Evolutionary conservation across 2,329 filamentous ascomycete species (phyloP).

Genomic region (Pyrenochaeta sp.): DNA sequence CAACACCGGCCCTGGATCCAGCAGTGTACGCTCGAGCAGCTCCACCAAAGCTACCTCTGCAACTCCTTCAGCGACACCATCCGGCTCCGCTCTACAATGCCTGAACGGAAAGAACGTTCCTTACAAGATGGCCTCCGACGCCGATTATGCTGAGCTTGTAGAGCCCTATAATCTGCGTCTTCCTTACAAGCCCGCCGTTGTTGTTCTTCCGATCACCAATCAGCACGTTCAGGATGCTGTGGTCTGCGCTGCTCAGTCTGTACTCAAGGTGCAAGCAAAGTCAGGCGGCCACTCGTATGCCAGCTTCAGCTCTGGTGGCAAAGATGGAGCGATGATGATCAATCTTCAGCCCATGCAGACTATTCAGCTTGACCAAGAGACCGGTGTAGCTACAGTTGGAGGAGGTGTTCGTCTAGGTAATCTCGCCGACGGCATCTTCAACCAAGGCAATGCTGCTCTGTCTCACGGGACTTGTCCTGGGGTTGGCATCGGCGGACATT

Average conservation of each 20-base stretch:
- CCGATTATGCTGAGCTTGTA: conserved; percentile 36
- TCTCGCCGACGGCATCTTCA: conserved; percentile 45
- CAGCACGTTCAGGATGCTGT: conserved; percentile 66
- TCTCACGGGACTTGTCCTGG: conserved; percentile 64
- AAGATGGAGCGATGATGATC: conserved; percentile 59
- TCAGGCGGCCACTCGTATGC: conserved; percentile 73
- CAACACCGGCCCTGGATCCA: conserved; percentile 20
- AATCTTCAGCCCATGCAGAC: conserved; percentile 58
- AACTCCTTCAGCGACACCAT: conserved; percentile 15
- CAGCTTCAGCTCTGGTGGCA: conserved; percentile 59
- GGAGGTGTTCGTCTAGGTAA: conserved; percentile 60
- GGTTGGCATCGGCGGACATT: conserved; percentile 49
- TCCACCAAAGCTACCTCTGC: conserved; percentile 24
- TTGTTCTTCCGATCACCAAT: conserved; percentile 63
- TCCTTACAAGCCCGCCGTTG: conserved; percentile 59
- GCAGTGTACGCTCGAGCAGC: conserved; percentile 16
- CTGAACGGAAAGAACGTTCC: conserved; percentile 46
- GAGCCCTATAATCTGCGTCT: conserved; percentile 50
- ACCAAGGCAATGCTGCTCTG: conserved; percentile 52
- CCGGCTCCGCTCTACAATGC: conserved; percentile 35
- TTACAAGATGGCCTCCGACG: conserved; percentile 36
- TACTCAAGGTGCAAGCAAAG: conserved; percentile 66
- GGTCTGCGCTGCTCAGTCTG: conserved; percentile 62
- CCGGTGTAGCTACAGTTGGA: conserved; percentile 55
- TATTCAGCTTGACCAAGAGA: conserved; percentile 52